Conservation (phyloP, 202 grass and related monocot genomes). For the Tripidium arundinaceum region DNA sequence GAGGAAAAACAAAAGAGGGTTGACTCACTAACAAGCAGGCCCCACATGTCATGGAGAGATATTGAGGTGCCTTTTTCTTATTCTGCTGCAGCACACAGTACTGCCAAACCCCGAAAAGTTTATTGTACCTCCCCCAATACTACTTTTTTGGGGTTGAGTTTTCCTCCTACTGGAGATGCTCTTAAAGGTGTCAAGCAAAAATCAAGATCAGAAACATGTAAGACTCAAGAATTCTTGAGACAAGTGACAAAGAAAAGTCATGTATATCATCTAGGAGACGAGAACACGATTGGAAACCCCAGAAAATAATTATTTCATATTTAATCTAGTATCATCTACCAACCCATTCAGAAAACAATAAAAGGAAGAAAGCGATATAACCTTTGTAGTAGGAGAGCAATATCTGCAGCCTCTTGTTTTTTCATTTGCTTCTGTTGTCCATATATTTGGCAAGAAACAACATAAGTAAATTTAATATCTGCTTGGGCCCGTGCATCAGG, state of each 20-base stretch:
- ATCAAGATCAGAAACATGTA: conserved; percentile 3
- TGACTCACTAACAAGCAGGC: background rate
- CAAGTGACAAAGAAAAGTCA: background rate
- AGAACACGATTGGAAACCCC: background rate
- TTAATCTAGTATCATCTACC: background rate
- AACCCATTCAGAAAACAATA: background rate
- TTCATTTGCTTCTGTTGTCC: conserved; percentile 94
- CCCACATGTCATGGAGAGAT: background rate
- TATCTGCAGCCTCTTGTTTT: conserved; percentile 80
- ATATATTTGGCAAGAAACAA: conserved; percentile 98
- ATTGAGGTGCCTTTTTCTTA: background rate
- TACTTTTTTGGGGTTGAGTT: background rate
- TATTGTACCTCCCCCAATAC: background rate
- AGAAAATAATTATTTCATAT: background rate
- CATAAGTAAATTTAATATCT: conserved; percentile 98
- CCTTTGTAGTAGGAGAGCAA: conserved; percentile 92
- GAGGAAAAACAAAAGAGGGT: background rate
- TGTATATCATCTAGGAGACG: background rate
- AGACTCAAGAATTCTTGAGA: background rate
- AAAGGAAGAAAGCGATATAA: conserved; percentile 22
- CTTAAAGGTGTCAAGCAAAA: conserved; percentile 1
- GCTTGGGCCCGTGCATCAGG: conserved; percentile 79
- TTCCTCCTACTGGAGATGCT: background rate
- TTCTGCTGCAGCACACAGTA: too few relatives aligned
- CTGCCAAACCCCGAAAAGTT: background rate